Percentiles rank a stretch among this genome's conserved stretches.
Evolutionary conservation across 768 basidiomycete species (phyloP).

Genomic region (Pulveroboletus sp.): DNA sequence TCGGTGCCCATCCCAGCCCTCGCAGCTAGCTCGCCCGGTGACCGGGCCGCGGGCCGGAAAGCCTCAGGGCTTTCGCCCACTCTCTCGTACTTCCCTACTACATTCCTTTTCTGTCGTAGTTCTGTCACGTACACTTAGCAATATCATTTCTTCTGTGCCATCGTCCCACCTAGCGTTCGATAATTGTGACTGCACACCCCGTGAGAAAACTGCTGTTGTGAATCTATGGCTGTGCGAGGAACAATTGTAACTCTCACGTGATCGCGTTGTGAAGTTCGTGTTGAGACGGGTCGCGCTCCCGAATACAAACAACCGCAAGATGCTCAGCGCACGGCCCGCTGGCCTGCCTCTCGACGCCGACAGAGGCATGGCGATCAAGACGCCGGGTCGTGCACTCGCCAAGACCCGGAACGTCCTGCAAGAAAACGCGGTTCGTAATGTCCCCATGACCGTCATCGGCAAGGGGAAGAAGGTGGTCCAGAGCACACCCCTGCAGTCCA

Average conservation of each 20-base stretch:
- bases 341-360: conserved; percentile 28
- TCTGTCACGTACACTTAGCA: no score
- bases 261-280: conserved; percentile 25
- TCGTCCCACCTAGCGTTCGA: no score
- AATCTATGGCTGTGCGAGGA: not conserved
- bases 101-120: no score
- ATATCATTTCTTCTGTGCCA: no score
- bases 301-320: conserved; percentile 12
- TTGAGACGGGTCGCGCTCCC: not conserved
- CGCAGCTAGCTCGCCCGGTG: no score
- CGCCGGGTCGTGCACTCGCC: conserved; percentile 48
- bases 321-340: conserved; percentile 26
- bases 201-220: no score
- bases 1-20: no score
- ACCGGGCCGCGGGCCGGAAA: no score
- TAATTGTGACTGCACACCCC: no score
- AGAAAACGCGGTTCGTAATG: conserved; percentile 47
- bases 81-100: no score
- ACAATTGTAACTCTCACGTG: conserved; percentile 19
- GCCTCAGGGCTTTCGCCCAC: no score
- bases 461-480: conserved; percentile 42
- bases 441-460: conserved; percentile 39
- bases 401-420: conserved; percentile 38
- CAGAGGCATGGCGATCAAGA: conserved; percentile 37
- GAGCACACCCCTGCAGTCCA: conserved; percentile 33